Base-by-base conservation (phyloP, 495 filamentous ascomycete genomes). In the Penicillium lividum region DNA sequence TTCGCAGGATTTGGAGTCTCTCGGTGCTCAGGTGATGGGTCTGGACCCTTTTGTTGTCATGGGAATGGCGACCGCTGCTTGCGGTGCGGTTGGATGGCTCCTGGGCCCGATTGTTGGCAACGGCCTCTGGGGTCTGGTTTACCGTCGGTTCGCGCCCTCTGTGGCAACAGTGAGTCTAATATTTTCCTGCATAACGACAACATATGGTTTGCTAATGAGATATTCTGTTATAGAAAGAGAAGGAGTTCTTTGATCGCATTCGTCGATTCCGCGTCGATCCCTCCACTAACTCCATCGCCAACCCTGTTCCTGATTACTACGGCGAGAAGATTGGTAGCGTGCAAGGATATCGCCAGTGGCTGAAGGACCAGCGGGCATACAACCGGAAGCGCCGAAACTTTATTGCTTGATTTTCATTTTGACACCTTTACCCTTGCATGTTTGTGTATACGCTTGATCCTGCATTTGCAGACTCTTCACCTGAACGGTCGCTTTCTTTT, bases 351-450 rank as follows among this genome's bases (percentile, higher is more conserved):
- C 76, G 95, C 63, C 86, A 89, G 71, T 98, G 94, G 94, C 75
- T 98, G 69, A 97, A 93, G 80, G 94, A 98, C 71, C 95, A 98
- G 80, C 75, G 93, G 48, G 92, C 92, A n/a, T 98, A 94, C 73
- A 96, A 96, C 77, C 85, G 87, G 76, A 97, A 97, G 83, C 86
- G 89, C 66, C 82, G 84, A 50, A 86, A 76, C 61, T 90, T 83
- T 62, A 78, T 84, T 56, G 48, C 62, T 11, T 79, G 70, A 63
- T 46, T 40, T 54, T 22, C 2, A 7, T 49, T 22, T 48, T 25
- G 34, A 22, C 46, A 29, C 51, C 40, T 62, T 57, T 53, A 36
- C 47, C 55, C 53, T 49, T 54, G 8, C 47, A 54, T 40, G 48
- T 70, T 64, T 64, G 67, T 67, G 51, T 25, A 68, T 68, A 68